Percentiles rank a stretch among this genome's conserved stretches.
Evolutionary conservation across 1,284 basidiomycete genomes (phyloP).

Genomic region (Ceratobasidium sp.): DNA sequence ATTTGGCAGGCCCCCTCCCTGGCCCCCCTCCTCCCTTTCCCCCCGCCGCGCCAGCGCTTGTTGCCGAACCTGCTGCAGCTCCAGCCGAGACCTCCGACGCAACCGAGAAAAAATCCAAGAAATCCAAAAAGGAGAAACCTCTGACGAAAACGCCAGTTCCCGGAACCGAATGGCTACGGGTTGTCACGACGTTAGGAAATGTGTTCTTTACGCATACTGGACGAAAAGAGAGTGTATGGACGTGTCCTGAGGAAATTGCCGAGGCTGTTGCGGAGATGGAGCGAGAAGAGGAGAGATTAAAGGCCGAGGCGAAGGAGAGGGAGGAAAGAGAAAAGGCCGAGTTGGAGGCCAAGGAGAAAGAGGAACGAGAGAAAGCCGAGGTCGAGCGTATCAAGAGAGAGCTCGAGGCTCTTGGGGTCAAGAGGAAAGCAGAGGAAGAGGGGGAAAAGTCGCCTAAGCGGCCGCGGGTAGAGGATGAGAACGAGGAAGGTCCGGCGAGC

Average conservation of each 20-base stretch:
- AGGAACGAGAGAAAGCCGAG: constrained; percentile 54
- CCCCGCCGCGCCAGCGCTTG: background rate
- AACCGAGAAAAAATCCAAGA: constrained; percentile 47
- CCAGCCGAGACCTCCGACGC: constrained; percentile 47
- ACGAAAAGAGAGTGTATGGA: constrained; percentile 88
- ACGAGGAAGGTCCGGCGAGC: constrained; percentile 58
- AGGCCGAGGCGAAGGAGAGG: constrained; percentile 51
- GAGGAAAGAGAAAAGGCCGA: constrained; percentile 46
- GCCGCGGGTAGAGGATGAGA: constrained; percentile 49
- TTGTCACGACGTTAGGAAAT: constrained; percentile 90
- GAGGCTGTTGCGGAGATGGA: constrained; percentile 73
- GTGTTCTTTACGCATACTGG: constrained; percentile 89
- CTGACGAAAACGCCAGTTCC: constrained; percentile 82
- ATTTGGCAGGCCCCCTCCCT: constrained; percentile 27
- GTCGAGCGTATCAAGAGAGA: constrained; percentile 63
- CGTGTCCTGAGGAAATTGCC: constrained; percentile 85
- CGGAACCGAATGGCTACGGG: constrained; percentile 87
- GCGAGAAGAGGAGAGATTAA: constrained; percentile 58
- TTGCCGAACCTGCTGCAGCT: constrained; percentile 44
- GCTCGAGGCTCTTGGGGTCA: constrained; percentile 58
- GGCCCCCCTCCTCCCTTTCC: constrained; percentile 55
- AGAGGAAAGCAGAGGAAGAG: constrained; percentile 66
- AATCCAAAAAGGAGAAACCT: constrained; percentile 88
- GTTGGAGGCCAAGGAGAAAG: constrained; percentile 47
- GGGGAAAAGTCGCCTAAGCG: constrained; percentile 4